phyloP scores from a whole-genome alignment of 1,284 basidiomycete species.

The Exobasidium cylindrosporum region DNA sequence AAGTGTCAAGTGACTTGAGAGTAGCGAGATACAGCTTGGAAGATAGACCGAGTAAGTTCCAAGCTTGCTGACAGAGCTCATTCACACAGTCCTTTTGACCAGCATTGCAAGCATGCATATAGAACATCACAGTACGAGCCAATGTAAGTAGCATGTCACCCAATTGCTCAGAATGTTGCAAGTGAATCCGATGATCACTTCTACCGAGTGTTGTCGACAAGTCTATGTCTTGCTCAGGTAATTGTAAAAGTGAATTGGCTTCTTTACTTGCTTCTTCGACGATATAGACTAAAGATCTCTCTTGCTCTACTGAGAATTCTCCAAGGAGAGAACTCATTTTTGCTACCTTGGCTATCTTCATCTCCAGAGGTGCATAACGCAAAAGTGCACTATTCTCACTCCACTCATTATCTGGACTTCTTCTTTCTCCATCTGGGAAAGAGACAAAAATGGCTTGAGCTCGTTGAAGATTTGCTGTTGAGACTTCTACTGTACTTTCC shows the following conservation, averaged over 20 bases:
- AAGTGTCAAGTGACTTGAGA: constrained; percentile 29
- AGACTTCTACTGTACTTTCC: not conserved
- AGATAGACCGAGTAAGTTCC: constrained; percentile 23
- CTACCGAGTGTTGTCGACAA: constrained; percentile 6
- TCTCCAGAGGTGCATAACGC: not conserved
- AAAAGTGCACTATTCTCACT: constrained; percentile 10
- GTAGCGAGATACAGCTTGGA: constrained; percentile 29
- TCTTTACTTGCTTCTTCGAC: constrained; percentile 19
- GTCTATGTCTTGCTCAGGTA: not conserved
- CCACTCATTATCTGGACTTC: constrained; percentile 13
- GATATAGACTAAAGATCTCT: constrained; percentile 17
- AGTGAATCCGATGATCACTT: constrained; percentile 8
- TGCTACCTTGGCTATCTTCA: constrained; percentile 15
- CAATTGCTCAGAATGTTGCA: constrained; percentile 29
- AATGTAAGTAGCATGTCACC: constrained; percentile 25
- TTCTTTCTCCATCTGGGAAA: constrained; percentile 6
- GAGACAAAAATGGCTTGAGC: constrained; percentile 1
- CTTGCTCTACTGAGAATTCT: constrained; percentile 5
- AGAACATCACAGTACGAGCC: constrained; percentile 18
- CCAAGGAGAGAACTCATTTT: constrained; percentile 12
- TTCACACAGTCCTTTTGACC: constrained; percentile 9
- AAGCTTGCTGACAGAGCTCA: constrained; percentile 16
- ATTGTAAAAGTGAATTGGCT: constrained; percentile 11
- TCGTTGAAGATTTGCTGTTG: constrained; percentile 13
- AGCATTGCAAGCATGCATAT: not conserved